Conservation (phyloP, 768 basidiomycete species). For the Collybiopsis confluens region DNA sequence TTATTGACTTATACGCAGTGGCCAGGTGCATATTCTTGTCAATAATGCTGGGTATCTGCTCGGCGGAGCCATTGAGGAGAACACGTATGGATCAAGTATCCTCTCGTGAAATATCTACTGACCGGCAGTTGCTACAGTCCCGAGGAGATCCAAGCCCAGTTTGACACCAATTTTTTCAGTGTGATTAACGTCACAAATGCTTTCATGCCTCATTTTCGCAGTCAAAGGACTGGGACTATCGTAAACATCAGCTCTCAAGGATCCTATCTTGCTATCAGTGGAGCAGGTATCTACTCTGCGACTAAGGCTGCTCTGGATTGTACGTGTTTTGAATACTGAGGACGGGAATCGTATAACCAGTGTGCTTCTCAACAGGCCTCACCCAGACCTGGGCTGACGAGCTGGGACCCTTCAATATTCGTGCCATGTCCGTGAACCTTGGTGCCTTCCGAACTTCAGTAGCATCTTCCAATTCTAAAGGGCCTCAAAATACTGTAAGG, state of each 20-base stretch:
- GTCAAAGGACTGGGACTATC: conserved; percentile 11
- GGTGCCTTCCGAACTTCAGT: conserved; percentile 16
- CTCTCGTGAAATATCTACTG: neutral
- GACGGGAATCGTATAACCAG: conserved; percentile 3
- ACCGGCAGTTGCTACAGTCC: neutral
- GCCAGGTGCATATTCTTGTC: conserved; percentile 20
- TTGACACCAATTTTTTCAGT: conserved; percentile 24
- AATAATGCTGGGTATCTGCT: conserved; percentile 21
- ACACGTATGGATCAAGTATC: neutral
- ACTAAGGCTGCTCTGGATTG: conserved; percentile 18
- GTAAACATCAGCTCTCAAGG: conserved; percentile 17
- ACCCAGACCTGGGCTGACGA: conserved; percentile 4
- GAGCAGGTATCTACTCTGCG: conserved; percentile 15
- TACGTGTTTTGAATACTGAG: neutral
- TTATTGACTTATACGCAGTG: conserved; percentile 10
- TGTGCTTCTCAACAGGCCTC: neutral
- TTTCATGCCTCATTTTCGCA: conserved; percentile 24
- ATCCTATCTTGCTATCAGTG: neutral
- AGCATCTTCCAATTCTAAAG: conserved; percentile 7
- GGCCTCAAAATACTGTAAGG: neutral
- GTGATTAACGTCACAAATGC: conserved; percentile 20
- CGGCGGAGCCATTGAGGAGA: conserved; percentile 14
- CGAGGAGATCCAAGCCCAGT: conserved; percentile 14
- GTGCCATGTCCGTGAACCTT: conserved; percentile 5
- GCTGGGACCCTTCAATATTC: conserved; percentile 7